A percentile compares a stretch with the other conserved stretches of the same genome.
These are phyloP conservation scores for Epichloe coenophiala DNA, from an alignment of 2,329 filamentous ascomycete species.

Conservation along the genomic window DNA sequence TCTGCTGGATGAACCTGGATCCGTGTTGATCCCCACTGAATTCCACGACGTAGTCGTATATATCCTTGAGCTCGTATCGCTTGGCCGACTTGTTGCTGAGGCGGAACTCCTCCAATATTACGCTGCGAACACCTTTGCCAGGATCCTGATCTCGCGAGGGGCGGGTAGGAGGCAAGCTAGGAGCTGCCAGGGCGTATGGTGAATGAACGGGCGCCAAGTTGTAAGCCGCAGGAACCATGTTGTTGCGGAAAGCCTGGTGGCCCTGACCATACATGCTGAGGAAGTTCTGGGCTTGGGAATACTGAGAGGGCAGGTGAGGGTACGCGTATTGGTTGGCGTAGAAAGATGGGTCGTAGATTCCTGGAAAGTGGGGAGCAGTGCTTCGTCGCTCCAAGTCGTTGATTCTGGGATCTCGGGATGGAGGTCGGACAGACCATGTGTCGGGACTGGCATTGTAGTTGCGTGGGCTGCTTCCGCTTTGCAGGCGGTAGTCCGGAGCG, in stretches of 20 bases:
- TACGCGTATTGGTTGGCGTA: constrained; percentile 20
- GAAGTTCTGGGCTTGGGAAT: constrained; percentile 16
- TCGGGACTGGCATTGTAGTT: constrained; percentile 20
- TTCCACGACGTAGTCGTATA: constrained; percentile 77
- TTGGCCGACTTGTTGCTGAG: constrained; percentile 56
- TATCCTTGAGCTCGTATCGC: constrained; percentile 76
- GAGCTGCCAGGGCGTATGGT: constrained; percentile 15
- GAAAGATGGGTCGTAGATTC: constrained; percentile 15
- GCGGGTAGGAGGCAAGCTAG: constrained; percentile 16
- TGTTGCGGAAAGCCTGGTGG: constrained; percentile 18
- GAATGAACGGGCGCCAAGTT: constrained; percentile 20
- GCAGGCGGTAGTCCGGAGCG: constrained; percentile 15
- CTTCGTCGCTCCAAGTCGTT: constrained; percentile 26
- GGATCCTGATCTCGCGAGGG: constrained; percentile 43
- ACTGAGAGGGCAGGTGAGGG: constrained; percentile 19
- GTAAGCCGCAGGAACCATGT: constrained; percentile 20
- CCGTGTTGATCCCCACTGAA: constrained; percentile 94
- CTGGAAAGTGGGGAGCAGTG: constrained; percentile 18
- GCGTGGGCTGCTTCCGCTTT: constrained; percentile 14
- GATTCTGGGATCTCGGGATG: constrained; percentile 21
- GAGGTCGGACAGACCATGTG: constrained; percentile 23
- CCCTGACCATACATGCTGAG: constrained; percentile 8
- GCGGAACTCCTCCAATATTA: constrained; percentile 68
- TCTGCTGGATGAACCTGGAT: constrained; percentile 89
- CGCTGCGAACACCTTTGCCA: constrained; percentile 51